These are phyloP conservation scores for Picea glauca DNA, from an alignment of 75 land plant species.

Conservation along the genomic window DNA sequence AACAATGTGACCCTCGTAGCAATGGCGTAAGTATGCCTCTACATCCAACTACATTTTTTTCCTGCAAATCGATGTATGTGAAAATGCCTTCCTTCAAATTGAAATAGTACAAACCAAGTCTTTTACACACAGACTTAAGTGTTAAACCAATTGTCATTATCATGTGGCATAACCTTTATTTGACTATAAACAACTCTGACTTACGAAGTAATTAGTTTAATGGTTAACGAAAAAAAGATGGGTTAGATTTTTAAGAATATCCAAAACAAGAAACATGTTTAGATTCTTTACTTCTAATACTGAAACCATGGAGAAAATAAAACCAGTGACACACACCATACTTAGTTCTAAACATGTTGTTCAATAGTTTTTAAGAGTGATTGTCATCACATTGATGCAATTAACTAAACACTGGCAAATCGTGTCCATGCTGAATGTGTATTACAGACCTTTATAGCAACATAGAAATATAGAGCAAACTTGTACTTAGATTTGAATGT, in stretches of 20 bases:
- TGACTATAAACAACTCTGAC: not conserved
- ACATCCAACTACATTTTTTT: conserved; percentile 76
- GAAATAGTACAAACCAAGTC: not conserved
- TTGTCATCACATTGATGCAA: not conserved
- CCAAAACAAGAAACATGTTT: not conserved
- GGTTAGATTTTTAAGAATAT: not conserved
- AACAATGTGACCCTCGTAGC: conserved; percentile 71
- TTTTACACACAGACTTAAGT: not conserved
- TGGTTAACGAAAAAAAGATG: not conserved
- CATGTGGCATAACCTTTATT: not conserved
- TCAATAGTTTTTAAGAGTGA: too few species aligned
- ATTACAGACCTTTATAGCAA: conserved; percentile 74
- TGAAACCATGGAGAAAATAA: not conserved
- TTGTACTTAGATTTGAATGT: conserved; percentile 77
- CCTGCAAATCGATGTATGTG: conserved; percentile 23
- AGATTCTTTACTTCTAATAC: not conserved
- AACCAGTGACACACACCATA: not conserved
- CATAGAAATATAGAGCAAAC: conserved; percentile 91
- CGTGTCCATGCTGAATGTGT: not conserved
- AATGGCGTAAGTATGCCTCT: conserved; percentile 73
- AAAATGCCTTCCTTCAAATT: not conserved
- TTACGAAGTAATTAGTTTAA: not conserved
- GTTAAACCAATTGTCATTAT: not conserved
- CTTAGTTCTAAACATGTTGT: not conserved
- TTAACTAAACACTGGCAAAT: not conserved